Base-by-base conservation (phyloP, 495 filamentous ascomycete species). In the Thozetella sp. region DNA sequence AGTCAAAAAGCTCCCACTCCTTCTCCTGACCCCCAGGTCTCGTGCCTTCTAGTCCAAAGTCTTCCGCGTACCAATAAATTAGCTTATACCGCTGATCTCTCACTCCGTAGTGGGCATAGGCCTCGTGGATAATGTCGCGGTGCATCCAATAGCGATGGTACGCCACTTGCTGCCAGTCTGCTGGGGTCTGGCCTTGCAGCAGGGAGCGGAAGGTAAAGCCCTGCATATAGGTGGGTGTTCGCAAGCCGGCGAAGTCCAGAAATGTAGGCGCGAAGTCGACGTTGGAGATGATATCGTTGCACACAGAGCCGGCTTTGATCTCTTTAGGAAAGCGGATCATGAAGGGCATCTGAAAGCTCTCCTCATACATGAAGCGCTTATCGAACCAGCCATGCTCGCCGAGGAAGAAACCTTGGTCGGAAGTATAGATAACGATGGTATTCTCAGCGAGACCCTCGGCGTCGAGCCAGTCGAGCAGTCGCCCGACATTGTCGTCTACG, bases 141-240 rank as follows among this genome's bases (percentile, higher is more conserved):
- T 80, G 70, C 75, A 80, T 80, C 77, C 75, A 80, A 56, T 78
- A 80, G 3, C 77, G 68, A 51, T 80, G 75, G 56, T 80, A 80
- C 0, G 77, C 77, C 0, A 78, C 66, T 55, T 80, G 74, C 54
- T 78, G 73, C 77, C 74, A 80, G 22, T 72, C 70, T 0, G 48
- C 25, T 0, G 73, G 74, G 2, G 68, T 72, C 22, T 67, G 37
- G 22, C 68, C 67, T 11, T 60, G 53, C 4, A 78, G 22, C 12
- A 77, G 48, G 2, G 53, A 3, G 2, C 63, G 64, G 60, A 78
- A 78, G 13, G 62, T 69, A 11, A 71, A 57, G 19, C 76, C 77
- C 56, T 80, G 77, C 77, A 80, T 80, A 43, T 78, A 79, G 2
- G 64, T 71, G 1, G 76, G 77, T 6, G 63, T 63, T 1, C 55